Percentiles rank a stretch among this genome's conserved stretches.
These are phyloP conservation scores for Eimeria tenella DNA, from an alignment of 169 alveolate species.

Conservation along the genomic window DNA sequence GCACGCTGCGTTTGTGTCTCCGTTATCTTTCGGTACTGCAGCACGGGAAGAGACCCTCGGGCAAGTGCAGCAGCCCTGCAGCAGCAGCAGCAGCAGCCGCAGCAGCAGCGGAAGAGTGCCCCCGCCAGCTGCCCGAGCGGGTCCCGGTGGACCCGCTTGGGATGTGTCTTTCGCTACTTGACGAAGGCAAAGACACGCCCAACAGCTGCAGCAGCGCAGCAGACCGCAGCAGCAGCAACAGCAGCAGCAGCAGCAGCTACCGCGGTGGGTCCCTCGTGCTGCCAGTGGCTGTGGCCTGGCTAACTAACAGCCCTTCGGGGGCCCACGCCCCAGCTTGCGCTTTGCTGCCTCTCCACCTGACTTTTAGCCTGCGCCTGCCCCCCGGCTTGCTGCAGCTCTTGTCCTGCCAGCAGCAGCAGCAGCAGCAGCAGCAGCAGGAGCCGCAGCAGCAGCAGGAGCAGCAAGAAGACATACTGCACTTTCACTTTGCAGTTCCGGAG, in stretches of 20 bases:
- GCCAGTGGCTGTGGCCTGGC: not conserved
- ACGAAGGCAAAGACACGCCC: not conserved
- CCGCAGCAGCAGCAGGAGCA: slow-evolving; percentile 42
- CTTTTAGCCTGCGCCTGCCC: slow-evolving; percentile 9
- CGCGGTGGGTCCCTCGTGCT: not conserved
- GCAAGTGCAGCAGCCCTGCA: not conserved
- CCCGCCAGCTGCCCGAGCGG: not conserved
- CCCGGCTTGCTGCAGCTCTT: slow-evolving; percentile 11
- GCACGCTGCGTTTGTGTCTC: not conserved
- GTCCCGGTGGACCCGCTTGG: not conserved
- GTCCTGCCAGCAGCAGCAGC: slow-evolving; percentile 11
- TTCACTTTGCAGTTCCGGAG: not conserved
- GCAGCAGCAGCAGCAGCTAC: slow-evolving; percentile 1
- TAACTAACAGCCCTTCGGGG: not conserved
- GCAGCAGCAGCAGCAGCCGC: not conserved
- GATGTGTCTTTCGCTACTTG: not conserved
- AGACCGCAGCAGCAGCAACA: not conserved
- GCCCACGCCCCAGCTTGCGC: slow-evolving; percentile 25
- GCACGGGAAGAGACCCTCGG: not conserved
- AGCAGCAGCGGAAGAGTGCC: not conserved
- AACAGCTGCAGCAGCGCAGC: not conserved
- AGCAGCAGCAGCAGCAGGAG: slow-evolving; percentile 13
- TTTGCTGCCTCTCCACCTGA: slow-evolving; percentile 3
- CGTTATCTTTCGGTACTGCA: not conserved
- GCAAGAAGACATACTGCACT: not conserved